Evolutionary conservation across 805 yeast species (phyloP), one percentile per base, ranked within the genome.

Genomic region (Kodamaea restingae): DNA sequence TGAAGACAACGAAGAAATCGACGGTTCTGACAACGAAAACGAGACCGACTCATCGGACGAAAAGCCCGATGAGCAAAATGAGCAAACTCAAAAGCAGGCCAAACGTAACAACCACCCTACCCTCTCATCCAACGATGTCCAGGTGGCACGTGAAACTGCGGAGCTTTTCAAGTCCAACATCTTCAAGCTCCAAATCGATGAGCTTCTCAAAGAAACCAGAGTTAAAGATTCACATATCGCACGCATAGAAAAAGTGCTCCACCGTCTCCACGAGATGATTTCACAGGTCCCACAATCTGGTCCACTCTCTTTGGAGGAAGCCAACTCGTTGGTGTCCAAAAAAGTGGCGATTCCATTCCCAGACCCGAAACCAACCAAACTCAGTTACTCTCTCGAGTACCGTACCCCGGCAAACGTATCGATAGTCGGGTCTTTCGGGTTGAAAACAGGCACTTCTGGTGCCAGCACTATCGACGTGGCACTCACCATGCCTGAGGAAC

Each of bases 101-200:
- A 38, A 41, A 18, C 36, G 30, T 15, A 35, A 39, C 18, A 12
- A 5, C 18, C 10, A 7, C 18, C 18, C 61, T 29, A 56, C 51
- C 33, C 52, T 79, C 17, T 66, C 84, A 0, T 80, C 93, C 0
- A 90, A 87, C 50, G 96, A 93, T 42, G 80, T 91, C 33, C 96
- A 91, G 52, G 75, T 84, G 2, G 96, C 96, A 0, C 75, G 95
- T 51, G 97, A 90, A 59, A 86, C 97, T 1, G 93, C 95, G 1
- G 97, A 90, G 59, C 66, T 91, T 33, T 93, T 90, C 78, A 88
- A 90, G 55, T 88, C 96, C 7, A 93, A 90, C 61, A 88, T 93
- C 40, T 91, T 93, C 79, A 93, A 93, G 60, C 64, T 93, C 42
- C 96, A 93, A 65, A 88, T 93, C 44, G 98, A 90, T 62, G 98